These are phyloP conservation scores for Ophiostoma angusticollis DNA, from an alignment of 2,329 filamentous ascomycete species.

Conservation along the genomic window DNA sequence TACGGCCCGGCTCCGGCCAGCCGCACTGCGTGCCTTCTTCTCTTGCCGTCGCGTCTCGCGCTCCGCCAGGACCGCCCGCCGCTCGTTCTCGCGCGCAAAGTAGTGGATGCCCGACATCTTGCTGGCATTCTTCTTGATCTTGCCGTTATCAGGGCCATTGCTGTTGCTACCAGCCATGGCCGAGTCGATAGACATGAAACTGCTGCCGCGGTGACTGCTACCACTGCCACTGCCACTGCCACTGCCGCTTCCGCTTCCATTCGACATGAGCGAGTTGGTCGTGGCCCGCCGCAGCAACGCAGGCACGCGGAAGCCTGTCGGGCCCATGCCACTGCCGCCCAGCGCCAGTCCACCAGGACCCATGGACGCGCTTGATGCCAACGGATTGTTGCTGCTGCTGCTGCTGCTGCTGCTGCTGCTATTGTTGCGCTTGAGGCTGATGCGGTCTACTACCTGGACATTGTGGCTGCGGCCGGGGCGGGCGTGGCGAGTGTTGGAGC, in stretches of 20 bases:
- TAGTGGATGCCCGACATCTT: conserved; percentile 49
- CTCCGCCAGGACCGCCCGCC: conserved; percentile 40
- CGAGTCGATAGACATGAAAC: background rate
- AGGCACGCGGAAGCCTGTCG: conserved; percentile 51
- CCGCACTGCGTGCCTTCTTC: conserved; percentile 44
- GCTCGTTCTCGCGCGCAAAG: conserved; percentile 47
- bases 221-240: conserved; percentile 3
- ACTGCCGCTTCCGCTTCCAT: conserved; percentile 21
- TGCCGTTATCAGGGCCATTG: conserved; percentile 19
- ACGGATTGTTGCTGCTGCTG: background rate
- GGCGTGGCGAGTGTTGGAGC: too few species aligned
- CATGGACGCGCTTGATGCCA: too few species aligned
- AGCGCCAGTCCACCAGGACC: too few species aligned
- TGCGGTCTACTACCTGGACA: conserved; percentile 60
- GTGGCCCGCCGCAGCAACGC: conserved; percentile 62
- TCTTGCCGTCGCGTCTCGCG: conserved; percentile 45
- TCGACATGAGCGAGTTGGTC: conserved; percentile 43
- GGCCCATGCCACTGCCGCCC: conserved; percentile 13
- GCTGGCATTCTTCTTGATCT: conserved; percentile 41
- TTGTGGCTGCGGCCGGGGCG: conserved; percentile 20
- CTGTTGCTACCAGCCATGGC: conserved; percentile 11
- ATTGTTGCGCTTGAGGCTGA: conserved; percentile 49
- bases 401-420: conserved; percentile 18
- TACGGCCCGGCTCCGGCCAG: conserved; percentile 42
- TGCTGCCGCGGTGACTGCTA: background rate